Conservation (phyloP, 371 early-diverging fungal species). For the Lichtheimia corymbifera region DNA sequence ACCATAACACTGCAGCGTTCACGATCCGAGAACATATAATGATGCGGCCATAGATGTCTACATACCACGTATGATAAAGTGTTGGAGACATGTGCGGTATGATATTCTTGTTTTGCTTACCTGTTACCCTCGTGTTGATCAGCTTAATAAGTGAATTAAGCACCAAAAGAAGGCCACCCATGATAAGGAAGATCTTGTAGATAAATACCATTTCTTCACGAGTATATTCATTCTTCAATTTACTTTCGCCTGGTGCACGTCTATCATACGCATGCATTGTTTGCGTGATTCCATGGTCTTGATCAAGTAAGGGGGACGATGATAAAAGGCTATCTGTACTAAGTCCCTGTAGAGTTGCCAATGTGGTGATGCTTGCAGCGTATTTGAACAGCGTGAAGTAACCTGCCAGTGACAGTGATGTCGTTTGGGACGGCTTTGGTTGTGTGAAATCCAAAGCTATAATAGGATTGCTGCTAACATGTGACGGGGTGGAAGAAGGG, state of each 20-base stretch:
- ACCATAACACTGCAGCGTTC: slow-evolving; percentile 44
- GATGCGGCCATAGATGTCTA: slow-evolving; percentile 46
- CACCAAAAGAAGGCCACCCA: slow-evolving; percentile 43
- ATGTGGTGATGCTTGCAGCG: slow-evolving; percentile 9
- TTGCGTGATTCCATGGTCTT: not conserved
- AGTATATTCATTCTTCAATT: slow-evolving; percentile 15
- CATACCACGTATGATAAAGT: not conserved
- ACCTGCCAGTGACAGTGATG: slow-evolving; percentile 7
- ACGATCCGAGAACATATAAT: slow-evolving; percentile 44
- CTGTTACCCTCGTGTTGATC: slow-evolving; percentile 41
- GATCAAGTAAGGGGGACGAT: not conserved
- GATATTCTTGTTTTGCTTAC: slow-evolving; percentile 8
- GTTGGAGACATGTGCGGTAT: too few species aligned
- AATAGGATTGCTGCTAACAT: too few species aligned
- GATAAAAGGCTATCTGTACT: not conserved
- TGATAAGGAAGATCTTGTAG: slow-evolving; percentile 50
- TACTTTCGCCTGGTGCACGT: slow-evolving; percentile 9
- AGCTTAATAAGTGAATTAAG: slow-evolving; percentile 50
- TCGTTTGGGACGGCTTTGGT: slow-evolving; percentile 38
- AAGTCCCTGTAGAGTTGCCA: slow-evolving; percentile 15
- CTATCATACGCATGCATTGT: not conserved
- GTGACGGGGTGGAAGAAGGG: not conserved
- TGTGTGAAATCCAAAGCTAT: slow-evolving; percentile 25
- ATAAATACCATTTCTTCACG: slow-evolving; percentile 41
- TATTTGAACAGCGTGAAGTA: slow-evolving; percentile 20